phyloP scores from a whole-genome alignment of 257 asterid species.

The Perilla frutescens region DNA sequence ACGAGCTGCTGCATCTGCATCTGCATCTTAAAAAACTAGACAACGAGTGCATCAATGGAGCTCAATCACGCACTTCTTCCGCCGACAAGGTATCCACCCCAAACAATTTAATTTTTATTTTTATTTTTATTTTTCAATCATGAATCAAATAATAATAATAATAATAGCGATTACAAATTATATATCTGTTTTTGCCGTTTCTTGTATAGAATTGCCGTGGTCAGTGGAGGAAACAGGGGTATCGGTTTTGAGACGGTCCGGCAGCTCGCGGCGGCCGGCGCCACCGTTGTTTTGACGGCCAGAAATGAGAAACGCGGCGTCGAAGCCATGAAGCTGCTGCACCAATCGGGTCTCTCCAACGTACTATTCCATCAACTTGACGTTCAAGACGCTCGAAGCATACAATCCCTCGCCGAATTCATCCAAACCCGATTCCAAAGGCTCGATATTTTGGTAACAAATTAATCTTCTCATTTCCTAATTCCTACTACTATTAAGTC shows the following conservation, averaged over 20 bases:
- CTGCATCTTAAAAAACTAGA: too few relatives aligned
- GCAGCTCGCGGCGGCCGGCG: slow-evolving; percentile 69
- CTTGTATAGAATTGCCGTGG: slow-evolving; percentile 64
- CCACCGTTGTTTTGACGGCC: slow-evolving; percentile 71
- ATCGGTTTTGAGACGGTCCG: slow-evolving; percentile 81
- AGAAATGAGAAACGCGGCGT: slow-evolving; percentile 62
- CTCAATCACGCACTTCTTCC: background rate
- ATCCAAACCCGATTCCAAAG: slow-evolving; percentile 55
- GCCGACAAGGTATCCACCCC: slow-evolving; percentile 35
- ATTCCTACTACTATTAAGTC: too few relatives aligned
- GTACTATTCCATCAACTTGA: slow-evolving; percentile 80
- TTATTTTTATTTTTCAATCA: background rate
- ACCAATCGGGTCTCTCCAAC: slow-evolving; percentile 61
- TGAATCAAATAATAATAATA: background rate
- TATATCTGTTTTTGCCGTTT: background rate
- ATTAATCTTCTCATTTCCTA: background rate
- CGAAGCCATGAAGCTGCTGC: slow-evolving; percentile 57
- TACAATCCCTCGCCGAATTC: slow-evolving; percentile 50
- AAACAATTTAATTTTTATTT: background rate
- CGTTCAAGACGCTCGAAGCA: slow-evolving; percentile 66
- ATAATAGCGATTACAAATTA: background rate
- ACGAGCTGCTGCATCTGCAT: too few relatives aligned
- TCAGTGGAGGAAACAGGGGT: slow-evolving; percentile 90
- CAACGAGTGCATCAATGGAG: background rate
- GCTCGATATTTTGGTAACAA: slow-evolving; percentile 72